Conservation (phyloP, 257 asterid species). For the Solanum chmielewskii region DNA sequence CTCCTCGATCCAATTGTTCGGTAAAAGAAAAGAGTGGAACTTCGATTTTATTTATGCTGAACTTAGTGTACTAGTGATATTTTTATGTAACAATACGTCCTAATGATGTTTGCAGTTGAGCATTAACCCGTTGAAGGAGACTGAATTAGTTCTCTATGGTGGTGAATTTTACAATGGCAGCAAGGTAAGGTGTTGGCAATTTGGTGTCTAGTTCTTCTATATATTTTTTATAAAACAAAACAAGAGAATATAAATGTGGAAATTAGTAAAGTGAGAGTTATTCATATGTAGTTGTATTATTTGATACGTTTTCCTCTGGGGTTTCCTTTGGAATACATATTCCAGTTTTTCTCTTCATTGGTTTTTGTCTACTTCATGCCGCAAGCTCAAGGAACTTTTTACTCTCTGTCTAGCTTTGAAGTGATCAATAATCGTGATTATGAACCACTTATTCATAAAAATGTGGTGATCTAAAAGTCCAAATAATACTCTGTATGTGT, state of each 20-base stretch:
- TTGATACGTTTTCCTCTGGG: no score
- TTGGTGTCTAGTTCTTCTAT: not conserved
- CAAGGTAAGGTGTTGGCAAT: slow-evolving; percentile 40
- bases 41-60: not conserved
- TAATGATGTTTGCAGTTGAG: slow-evolving; percentile 37
- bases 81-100: not conserved
- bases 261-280: not conserved
- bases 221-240: not conserved
- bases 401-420: not conserved
- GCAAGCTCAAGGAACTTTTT: not conserved
- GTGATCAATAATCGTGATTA: not conserved
- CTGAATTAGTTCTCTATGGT: slow-evolving; percentile 77
- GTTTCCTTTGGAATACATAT: not conserved
- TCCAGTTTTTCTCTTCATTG: not conserved
- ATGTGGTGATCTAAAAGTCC: not conserved
- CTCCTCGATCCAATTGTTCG: slow-evolving; percentile 98
- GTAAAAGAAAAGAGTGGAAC: slow-evolving; percentile 13
- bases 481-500: not conserved
- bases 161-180: slow-evolving; percentile 97
- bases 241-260: not conserved
- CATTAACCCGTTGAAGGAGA: slow-evolving; percentile 82
- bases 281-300: not conserved
- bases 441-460: not conserved
- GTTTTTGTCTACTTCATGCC: not conserved
- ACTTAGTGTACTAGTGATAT: not conserved